Evolutionary conservation across 495 filamentous ascomycete genomes (phyloP).

Genomic region (Trichoderma parareesei): DNA sequence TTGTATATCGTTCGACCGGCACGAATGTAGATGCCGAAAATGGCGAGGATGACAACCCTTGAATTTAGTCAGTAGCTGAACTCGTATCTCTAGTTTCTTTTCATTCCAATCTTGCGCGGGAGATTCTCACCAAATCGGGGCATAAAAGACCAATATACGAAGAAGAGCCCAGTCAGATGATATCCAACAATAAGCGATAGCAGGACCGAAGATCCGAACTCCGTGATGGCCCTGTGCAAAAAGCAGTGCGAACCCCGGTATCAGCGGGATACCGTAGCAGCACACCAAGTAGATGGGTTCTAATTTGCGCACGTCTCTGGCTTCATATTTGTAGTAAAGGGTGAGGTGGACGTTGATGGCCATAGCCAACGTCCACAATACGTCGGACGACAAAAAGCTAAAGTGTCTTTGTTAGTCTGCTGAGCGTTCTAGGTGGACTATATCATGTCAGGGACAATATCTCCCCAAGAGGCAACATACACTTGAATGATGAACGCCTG

Average conservation of each 20-base stretch:
- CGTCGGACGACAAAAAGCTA: constrained; percentile 43
- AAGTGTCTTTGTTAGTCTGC: not conserved
- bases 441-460: not conserved
- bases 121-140: constrained; percentile 33
- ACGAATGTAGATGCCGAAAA: constrained; percentile 30
- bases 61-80: not conserved
- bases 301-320: constrained; percentile 28
- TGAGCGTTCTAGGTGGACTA: not conserved
- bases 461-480: constrained; percentile 20
- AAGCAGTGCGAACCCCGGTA: constrained; percentile 20
- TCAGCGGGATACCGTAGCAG: constrained; percentile 36
- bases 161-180: constrained; percentile 37
- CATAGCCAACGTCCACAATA: constrained; percentile 42
- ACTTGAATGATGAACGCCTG: constrained; percentile 42
- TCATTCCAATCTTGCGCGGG: not conserved
- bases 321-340: constrained; percentile 36
- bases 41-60: constrained; percentile 32
- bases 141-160: constrained; percentile 37
- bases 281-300: constrained; percentile 33
- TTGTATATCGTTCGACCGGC: constrained; percentile 31
- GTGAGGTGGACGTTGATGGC: constrained; percentile 38
- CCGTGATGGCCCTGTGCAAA: not conserved
- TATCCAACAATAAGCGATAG: constrained; percentile 40
- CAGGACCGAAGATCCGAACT: constrained; percentile 4
- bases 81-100: not conserved